Base-by-base conservation (phyloP, 2,329 filamentous ascomycete genomes). In the Balansia obtecta region DNA sequence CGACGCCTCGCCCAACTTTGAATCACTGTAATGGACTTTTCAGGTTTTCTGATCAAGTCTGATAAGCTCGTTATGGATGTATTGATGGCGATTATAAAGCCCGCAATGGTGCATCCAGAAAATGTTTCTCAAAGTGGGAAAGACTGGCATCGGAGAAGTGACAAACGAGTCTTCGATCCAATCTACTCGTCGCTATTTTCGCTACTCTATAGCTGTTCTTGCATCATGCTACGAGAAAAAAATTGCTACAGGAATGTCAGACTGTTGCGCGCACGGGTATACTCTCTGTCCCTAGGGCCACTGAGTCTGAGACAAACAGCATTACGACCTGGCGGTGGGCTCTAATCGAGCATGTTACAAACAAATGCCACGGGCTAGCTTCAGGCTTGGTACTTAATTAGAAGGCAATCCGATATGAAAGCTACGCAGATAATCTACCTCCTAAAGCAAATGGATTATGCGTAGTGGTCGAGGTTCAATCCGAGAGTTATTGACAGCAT, bases 161-260 rank as follows among this genome's bases (percentile, higher is more conserved):
- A 79, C 33, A 62, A 67, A 0, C 73, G 71, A 52, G 79, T 86
- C 1, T 71, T 82, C 0, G 75, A 86, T 58, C 65, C 85, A 1
- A 71, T 85, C 5, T 74, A 85, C 55, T 80, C 82, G 1, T 85
- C 79, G 0, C 66, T 85, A 7, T 85, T 73, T 55, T 80, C 82
- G 0, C 61, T 85, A 0, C 60, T 78, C 1, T 80, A 78, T 55
- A 77, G 75, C 0, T 62, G 63, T 13, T 71, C 70, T 2, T 66
- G 67, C 3, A 56, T 66, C 27, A 27, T 7, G 27, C 27, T 6
- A n/a, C 4, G 4, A 15, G 43, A 67, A 1, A 44, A 2, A 1
- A 27, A 27, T 27, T 27, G 27, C 7, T 49, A 64, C 40, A 57
- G 53, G 38, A 53, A 55, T 2, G 61, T 69, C 41, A 70, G 3